Evolutionary conservation across 1,139 yeast species (phyloP).

Genomic region (Arxiozyma bovina): DNA sequence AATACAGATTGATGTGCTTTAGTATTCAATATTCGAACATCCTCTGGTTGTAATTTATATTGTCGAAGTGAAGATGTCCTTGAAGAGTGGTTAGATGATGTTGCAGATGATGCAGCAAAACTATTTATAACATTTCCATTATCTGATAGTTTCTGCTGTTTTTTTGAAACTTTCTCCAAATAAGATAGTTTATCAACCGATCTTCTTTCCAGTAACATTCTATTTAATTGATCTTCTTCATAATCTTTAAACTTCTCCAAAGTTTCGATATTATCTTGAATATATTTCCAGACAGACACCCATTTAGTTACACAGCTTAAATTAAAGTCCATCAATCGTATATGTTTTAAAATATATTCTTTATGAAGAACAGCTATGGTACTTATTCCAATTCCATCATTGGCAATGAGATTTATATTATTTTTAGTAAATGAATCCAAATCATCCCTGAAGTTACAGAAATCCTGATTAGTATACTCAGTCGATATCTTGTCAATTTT

Average conservation of each 20-base stretch:
- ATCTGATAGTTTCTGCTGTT: background rate
- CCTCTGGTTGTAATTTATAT: background rate
- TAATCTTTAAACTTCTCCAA: constrained; percentile 9
- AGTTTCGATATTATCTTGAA: constrained; percentile 15
- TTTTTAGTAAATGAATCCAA: constrained; percentile 9
- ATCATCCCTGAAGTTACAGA: constrained; percentile 1
- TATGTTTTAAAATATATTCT: constrained; percentile 1
- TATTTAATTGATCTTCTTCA: constrained; percentile 14
- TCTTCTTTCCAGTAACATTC: constrained; percentile 23
- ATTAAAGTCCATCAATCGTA: constrained; percentile 8
- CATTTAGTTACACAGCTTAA: constrained; percentile 14
- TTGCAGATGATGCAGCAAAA: background rate
- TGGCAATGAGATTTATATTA: constrained; percentile 5
- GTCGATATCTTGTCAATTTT: constrained; percentile 4
- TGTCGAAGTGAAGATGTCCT: constrained; percentile 6
- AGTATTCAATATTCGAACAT: background rate
- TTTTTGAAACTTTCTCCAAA: constrained; percentile 11
- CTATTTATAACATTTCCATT: constrained; percentile 2
- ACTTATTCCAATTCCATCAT: background rate
- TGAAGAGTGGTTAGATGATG: constrained; percentile 1
- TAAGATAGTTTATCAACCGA: constrained; percentile 23
- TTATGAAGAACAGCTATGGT: constrained; percentile 3
- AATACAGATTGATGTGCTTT: background rate
- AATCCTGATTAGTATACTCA: background rate
- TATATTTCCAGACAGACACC: constrained; percentile 21